A percentile compares a stretch with the other conserved stretches of the same genome.
Evolutionary conservation across 129 eudicot genomes (phyloP).

Genomic region (Chrysanthemum makinoi): DNA sequence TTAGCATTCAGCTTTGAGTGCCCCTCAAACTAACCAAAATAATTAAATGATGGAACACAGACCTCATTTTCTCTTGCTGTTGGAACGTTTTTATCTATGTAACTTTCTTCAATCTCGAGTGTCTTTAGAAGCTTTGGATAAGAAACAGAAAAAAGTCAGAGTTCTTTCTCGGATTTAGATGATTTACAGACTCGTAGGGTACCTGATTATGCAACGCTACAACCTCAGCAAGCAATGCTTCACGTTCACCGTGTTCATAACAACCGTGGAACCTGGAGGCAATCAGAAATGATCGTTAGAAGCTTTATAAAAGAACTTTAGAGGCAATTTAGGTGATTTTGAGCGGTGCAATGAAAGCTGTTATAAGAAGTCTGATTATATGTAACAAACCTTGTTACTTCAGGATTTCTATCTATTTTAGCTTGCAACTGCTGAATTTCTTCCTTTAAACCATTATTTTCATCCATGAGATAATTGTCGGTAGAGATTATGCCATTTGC

Average conservation of each 20-base stretch:
- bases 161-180: conserved; percentile 13
- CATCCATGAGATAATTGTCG: conserved; percentile 51
- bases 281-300: conserved; percentile 14
- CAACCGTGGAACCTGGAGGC: conserved; percentile 45
- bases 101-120: conserved; percentile 47
- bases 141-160: neutral
- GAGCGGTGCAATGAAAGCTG: conserved; percentile 39
- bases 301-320: neutral
- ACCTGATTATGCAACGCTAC: conserved; percentile 67
- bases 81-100: conserved; percentile 20
- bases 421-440: conserved; percentile 56
- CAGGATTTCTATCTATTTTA: conserved; percentile 45
- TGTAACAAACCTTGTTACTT: conserved; percentile 46
- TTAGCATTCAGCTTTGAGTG: neutral
- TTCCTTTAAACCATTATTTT: conserved; percentile 50
- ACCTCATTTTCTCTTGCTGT: conserved; percentile 40
- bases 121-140: conserved; percentile 46
- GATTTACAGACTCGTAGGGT: conserved; percentile 1
- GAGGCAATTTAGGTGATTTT: conserved; percentile 6
- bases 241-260: conserved; percentile 59
- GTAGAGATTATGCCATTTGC: conserved; percentile 46
- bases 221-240: conserved; percentile 57
- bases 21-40: conserved; percentile 22
- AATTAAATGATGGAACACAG: conserved; percentile 25
- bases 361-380: conserved; percentile 47